phyloP scores from a whole-genome alignment of 176 grass and related monocot genomes.

The Hordeum marinum region DNA sequence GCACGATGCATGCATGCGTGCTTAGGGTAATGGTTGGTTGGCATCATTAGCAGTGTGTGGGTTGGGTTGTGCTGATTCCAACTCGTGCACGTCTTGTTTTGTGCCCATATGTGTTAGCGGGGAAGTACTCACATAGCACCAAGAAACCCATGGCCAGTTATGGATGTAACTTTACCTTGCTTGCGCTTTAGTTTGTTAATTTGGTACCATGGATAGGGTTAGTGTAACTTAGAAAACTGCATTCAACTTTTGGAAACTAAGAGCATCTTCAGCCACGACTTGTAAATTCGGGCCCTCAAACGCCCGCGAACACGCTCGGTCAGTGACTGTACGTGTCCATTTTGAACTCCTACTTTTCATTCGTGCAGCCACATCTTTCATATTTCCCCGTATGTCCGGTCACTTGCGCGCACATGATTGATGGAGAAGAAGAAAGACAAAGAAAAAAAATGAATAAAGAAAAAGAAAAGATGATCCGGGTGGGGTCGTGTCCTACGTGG shows the following conservation, averaged over 20 bases:
- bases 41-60: not conserved
- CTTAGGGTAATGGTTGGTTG: conserved; percentile 21
- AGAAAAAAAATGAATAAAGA: too few species aligned
- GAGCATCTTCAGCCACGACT: too few species aligned
- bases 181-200: conserved; percentile 9
- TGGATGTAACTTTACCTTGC: not conserved
- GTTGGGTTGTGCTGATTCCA: not conserved
- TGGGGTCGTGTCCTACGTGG: too few species aligned
- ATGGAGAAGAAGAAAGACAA: too few species aligned
- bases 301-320: too few species aligned
- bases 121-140: conserved; percentile 42
- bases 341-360: too few species aligned
- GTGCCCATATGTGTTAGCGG: conserved; percentile 9
- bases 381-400: too few species aligned
- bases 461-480: too few species aligned
- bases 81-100: conserved; percentile 26
- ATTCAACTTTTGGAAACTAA: not conserved
- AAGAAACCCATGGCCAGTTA: conserved; percentile 2
- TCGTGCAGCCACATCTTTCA: too few species aligned
- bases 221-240: not conserved
- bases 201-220: not conserved
- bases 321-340: too few species aligned
- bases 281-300: too few species aligned
- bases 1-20: not conserved
- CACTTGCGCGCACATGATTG: too few species aligned